Evolutionary conservation across 2,329 filamentous ascomycete genomes (phyloP), one percentile per base, ranked within the genome.

Genomic region (Phaeosphaeriaceae sp.): DNA sequence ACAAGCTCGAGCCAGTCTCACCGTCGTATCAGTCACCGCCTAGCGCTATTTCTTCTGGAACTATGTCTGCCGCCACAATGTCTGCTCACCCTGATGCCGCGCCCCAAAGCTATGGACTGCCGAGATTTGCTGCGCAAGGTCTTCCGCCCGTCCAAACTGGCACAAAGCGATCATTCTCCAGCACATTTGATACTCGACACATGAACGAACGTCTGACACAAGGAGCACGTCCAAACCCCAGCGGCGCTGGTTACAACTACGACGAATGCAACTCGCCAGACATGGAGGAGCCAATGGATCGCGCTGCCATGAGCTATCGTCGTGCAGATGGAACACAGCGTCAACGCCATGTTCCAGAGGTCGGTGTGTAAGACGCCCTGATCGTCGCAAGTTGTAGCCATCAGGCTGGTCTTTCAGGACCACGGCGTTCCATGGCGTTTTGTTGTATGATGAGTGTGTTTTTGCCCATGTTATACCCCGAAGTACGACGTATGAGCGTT

Each of bases 131-230:
- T 36, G 31, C 70, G 7, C 71, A 72, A 56, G 54, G 60, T 45
- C 68, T 70, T 13, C 62, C 65, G 24, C 69, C 68, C 31, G 62
- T 72, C 46, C 58, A 67, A 25, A 59, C 67, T 9, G 76, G 74
- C 9, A 74, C 79, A 57, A 84, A 84, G 65, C 80, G 82, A 46
- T 76, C 78, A 27, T 83, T 78, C 66, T 78, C 78, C 21, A 73
- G 76, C 53, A 80, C 80, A 9, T 84, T 84, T 60, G 75, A 79
- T 55, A 79, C 78, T 5, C 66, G 70, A 17, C 78, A 82, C 61
- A 65, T 82, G 44, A 75, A 74, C 27, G 77, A 79, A 56, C 80
- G 80, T 10, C 66, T 83, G 50, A 75, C 79, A 20, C 72, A 79
- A 54, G 81, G 81, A 44, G 80, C 79, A 19, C 72, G 81, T 48